Conservation (phyloP, 2,329 filamentous ascomycete genomes). For the Cladophialophora bantiana region DNA sequence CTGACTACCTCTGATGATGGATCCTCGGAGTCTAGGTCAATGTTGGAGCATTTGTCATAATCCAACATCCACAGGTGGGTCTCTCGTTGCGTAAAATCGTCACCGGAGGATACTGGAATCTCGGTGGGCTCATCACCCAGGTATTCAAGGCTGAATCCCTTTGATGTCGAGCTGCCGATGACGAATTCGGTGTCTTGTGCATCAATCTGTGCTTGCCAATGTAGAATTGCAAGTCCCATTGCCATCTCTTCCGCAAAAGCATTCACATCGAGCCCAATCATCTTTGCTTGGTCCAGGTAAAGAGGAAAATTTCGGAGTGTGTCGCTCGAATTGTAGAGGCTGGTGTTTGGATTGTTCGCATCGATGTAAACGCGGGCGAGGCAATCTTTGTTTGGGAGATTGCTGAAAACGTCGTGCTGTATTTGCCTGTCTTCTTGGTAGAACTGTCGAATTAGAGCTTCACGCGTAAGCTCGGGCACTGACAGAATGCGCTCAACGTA, state of each 20-base stretch:
- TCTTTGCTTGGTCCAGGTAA: constrained; percentile 29
- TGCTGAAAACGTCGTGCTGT: constrained; percentile 13
- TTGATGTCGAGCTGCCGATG: constrained; percentile 22
- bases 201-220: constrained; percentile 33
- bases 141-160: constrained; percentile 2
- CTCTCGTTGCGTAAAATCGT: constrained; percentile 21
- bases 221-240: constrained; percentile 29
- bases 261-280: constrained; percentile 25
- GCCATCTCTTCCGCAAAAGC: constrained; percentile 34
- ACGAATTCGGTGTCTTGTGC: constrained; percentile 35
- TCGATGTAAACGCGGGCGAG: constrained; percentile 27
- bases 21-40: constrained; percentile 15
- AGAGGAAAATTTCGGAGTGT: constrained; percentile 33
- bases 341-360: constrained; percentile 18
- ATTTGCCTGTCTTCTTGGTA: constrained; percentile 8
- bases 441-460: constrained; percentile 17
- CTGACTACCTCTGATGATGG: background rate
- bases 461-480: constrained; percentile 13
- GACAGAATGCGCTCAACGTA: constrained; percentile 26
- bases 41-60: constrained; percentile 24
- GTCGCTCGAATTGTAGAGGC: constrained; percentile 19
- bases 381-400: constrained; percentile 27
- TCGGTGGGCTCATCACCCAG: background rate
- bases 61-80: constrained; percentile 34
- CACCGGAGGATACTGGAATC: constrained; percentile 16